Conservation (phyloP, 139 green algal genomes). For the Chlamydomonas applanata region DNA sequence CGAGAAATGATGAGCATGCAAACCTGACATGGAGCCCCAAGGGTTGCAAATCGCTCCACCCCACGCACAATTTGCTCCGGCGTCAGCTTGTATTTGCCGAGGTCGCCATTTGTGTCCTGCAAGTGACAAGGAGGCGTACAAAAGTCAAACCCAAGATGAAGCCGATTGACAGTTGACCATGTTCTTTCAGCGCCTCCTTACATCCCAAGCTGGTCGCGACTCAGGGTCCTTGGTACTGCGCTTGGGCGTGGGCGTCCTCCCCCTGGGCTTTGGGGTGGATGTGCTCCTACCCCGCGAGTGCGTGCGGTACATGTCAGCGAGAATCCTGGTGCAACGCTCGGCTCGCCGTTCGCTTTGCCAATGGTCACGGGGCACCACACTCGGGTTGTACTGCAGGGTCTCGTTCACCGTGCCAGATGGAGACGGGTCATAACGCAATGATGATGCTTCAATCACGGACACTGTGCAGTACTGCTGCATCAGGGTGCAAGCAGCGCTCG, state of each 20-base stretch:
- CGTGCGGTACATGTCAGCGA: constrained; percentile 4
- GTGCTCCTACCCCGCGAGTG: neutral
- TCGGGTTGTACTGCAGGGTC: too few species aligned
- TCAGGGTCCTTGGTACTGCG: neutral
- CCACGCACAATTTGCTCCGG: constrained; percentile 11
- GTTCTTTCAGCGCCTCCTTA: neutral
- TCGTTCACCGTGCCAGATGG: neutral
- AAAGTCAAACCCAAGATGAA: neutral
- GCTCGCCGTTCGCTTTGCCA: too few species aligned
- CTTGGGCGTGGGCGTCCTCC: neutral
- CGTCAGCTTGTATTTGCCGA: constrained; percentile 22
- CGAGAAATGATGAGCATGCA: neutral
- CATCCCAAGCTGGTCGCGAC: constrained; percentile 27
- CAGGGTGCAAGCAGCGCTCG: constrained; percentile 28
- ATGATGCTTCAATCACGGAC: constrained; percentile 1
- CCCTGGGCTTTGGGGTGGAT: too few species aligned
- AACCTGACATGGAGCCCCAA: too few species aligned
- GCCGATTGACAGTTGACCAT: neutral
- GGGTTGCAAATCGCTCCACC: neutral
- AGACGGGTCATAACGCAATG: neutral
- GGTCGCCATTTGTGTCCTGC: constrained; percentile 18
- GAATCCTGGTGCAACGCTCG: too few species aligned
- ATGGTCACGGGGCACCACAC: too few species aligned
- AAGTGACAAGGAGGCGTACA: neutral
- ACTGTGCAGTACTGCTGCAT: constrained; percentile 43